phyloP scores from a whole-genome alignment of 768 basidiomycete species.

The Termitomyces sp. region DNA sequence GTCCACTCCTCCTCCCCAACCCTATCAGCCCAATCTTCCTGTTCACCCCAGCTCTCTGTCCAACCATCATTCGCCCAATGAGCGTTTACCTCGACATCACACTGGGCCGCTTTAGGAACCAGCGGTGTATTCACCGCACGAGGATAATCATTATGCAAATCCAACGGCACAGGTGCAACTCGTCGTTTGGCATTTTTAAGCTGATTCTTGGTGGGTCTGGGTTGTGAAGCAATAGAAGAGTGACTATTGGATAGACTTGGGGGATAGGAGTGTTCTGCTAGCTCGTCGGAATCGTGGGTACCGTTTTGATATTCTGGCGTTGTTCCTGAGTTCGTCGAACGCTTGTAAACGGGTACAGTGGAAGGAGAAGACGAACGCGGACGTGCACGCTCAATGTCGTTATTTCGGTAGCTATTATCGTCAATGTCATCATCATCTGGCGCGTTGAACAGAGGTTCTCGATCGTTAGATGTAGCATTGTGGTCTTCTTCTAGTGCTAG shows the following conservation, averaged over 20 bases:
- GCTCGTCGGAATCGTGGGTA: constrained; percentile 25
- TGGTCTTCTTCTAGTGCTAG: constrained; percentile 34
- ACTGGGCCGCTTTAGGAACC: constrained; percentile 10
- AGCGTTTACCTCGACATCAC: constrained; percentile 4
- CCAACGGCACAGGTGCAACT: constrained; percentile 35
- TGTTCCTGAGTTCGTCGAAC: constrained; percentile 15
- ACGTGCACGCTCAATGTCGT: constrained; percentile 44
- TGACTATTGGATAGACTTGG: constrained; percentile 45
- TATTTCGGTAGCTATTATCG: constrained; percentile 16
- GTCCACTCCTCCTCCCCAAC: constrained; percentile 27
- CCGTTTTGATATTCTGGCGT: constrained; percentile 33
- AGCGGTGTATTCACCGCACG: constrained; percentile 28
- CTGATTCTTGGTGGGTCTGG: constrained; percentile 26
- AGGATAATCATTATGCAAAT: constrained; percentile 22
- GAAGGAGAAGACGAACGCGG: constrained; percentile 25
- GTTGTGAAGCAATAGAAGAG: constrained; percentile 28
- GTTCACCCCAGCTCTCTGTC: constrained; percentile 49
- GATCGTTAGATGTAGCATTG: constrained; percentile 35
- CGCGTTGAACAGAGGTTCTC: constrained; percentile 58
- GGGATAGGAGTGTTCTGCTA: constrained; percentile 54
- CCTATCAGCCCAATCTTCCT: constrained; percentile 30
- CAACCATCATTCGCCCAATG: constrained; percentile 23
- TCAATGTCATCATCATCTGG: constrained; percentile 53
- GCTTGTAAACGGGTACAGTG: constrained; percentile 12
- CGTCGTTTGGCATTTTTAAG: constrained; percentile 34